Evolutionary conservation across 768 basidiomycete genomes (phyloP).

Genomic region (Austroboletus eburneus): DNA sequence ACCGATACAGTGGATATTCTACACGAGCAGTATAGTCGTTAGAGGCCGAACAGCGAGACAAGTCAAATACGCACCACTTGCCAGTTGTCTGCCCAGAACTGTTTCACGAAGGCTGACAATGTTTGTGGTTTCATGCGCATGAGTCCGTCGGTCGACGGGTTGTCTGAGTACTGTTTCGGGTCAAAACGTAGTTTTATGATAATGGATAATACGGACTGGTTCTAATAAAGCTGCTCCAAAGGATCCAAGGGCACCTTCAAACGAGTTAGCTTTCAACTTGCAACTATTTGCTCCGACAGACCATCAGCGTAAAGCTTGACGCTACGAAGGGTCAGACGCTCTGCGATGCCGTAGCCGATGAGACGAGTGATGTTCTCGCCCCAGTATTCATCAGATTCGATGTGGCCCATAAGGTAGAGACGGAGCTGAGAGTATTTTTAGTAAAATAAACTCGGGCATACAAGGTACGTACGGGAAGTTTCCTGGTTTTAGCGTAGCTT

Average conservation of each 20-base stretch:
- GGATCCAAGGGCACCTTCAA: conserved; percentile 78
- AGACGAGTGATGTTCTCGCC: conserved; percentile 57
- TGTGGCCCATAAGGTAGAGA: conserved; percentile 57
- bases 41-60: too few species aligned
- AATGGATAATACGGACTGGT: conserved; percentile 35
- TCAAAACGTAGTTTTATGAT: neutral
- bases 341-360: conserved; percentile 51
- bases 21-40: neutral
- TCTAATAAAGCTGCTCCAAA: conserved; percentile 87
- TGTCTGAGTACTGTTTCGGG: conserved; percentile 59
- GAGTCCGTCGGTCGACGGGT: conserved; percentile 65
- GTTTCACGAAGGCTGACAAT: conserved; percentile 50
- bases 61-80: conserved; percentile 61
- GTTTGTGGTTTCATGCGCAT: conserved; percentile 55
- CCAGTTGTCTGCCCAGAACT: conserved; percentile 72
- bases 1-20: conserved; percentile 90
- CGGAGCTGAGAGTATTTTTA: conserved; percentile 41
- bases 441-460: neutral
- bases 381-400: conserved; percentile 58
- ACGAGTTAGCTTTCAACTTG: conserved; percentile 2
- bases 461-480: conserved; percentile 55
- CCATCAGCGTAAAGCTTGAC: conserved; percentile 81
- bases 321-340: conserved; percentile 54
- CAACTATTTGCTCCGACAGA: conserved; percentile 20
- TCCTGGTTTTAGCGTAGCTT: conserved; percentile 66